A percentile compares a stretch with the other conserved stretches of the same genome.
phyloP scores from a whole-genome alignment of 495 filamentous ascomycete species.

The Penicillium malachiteum region DNA sequence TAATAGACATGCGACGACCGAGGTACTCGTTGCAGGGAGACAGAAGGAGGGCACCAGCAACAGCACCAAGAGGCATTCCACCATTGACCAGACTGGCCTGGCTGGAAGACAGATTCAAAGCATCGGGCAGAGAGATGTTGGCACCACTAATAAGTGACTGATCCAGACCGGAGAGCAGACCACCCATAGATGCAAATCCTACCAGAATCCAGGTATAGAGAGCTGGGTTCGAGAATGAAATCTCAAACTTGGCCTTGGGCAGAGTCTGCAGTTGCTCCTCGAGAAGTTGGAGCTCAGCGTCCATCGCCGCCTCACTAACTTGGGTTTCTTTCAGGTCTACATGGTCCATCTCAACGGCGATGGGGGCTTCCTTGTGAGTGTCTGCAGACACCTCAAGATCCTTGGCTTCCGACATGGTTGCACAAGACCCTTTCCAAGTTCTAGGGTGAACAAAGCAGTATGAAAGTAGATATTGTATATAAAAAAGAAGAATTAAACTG shows the following conservation, averaged over 20 bases:
- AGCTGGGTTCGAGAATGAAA: constrained; percentile 37
- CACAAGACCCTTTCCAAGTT: background rate
- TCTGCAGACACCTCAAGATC: constrained; percentile 31
- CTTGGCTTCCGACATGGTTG: constrained; percentile 31
- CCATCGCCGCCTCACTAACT: constrained; percentile 37
- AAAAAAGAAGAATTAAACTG: background rate
- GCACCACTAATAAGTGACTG: constrained; percentile 61
- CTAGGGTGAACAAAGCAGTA: constrained; percentile 4
- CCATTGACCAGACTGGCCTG: constrained; percentile 56
- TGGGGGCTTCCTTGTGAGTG: constrained; percentile 28
- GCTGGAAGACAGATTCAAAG: constrained; percentile 40
- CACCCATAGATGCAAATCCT: constrained; percentile 63
- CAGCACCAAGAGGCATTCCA: constrained; percentile 60
- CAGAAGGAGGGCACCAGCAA: constrained; percentile 58
- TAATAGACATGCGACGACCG: constrained; percentile 58
- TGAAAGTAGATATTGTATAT: background rate
- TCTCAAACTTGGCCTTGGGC: constrained; percentile 30
- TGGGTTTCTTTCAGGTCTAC: constrained; percentile 24
- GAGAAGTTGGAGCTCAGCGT: constrained; percentile 34
- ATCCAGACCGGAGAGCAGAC: constrained; percentile 60
- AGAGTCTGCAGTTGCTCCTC: constrained; percentile 30
- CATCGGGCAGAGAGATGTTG: constrained; percentile 54
- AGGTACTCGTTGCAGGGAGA: constrained; percentile 57
- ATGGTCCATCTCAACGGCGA: constrained; percentile 29
- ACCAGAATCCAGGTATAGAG: constrained; percentile 59